These are phyloP conservation scores for Umbilicaria muhlenbergii DNA, from an alignment of 495 filamentous ascomycete species.

Conservation along the genomic window DNA sequence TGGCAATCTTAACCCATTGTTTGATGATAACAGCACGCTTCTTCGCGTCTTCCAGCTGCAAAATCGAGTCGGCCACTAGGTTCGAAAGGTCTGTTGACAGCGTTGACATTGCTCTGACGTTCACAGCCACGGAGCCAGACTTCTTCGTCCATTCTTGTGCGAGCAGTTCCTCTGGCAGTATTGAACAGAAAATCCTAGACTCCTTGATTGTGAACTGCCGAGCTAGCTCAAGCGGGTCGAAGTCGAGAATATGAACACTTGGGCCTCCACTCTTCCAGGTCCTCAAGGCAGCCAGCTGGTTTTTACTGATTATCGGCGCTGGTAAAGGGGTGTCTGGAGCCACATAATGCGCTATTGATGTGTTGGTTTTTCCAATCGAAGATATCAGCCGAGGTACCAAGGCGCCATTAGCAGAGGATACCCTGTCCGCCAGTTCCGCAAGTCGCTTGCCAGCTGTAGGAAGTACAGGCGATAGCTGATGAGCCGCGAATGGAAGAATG, in stretches of 20 bases:
- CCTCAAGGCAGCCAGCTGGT: conserved; percentile 56
- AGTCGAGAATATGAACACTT: conserved; percentile 68
- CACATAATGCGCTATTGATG: conserved; percentile 51
- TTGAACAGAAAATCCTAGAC: conserved; percentile 83
- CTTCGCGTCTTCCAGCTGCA: conserved; percentile 74
- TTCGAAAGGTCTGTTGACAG: conserved; percentile 84
- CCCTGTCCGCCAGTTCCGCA: conserved; percentile 62
- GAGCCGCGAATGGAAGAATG: conserved; percentile 66
- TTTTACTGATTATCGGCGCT: conserved; percentile 51
- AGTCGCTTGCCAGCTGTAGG: conserved; percentile 69
- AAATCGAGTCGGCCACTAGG: conserved; percentile 88
- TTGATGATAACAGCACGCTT: conserved; percentile 85
- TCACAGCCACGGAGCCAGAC: conserved; percentile 60
- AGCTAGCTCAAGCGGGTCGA: conserved; percentile 84
- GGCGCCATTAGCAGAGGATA: conserved; percentile 57
- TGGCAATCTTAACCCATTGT: conserved; percentile 95
- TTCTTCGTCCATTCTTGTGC: conserved; percentile 89
- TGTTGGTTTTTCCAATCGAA: conserved; percentile 75
- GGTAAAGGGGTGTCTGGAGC: conserved; percentile 57
- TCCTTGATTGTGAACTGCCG: conserved; percentile 90
- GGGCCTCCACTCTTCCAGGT: conserved; percentile 58
- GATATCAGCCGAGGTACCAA: conserved; percentile 78
- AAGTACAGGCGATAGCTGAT: conserved; percentile 46
- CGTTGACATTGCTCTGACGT: conserved; percentile 87
- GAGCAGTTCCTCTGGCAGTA: conserved; percentile 86